Percentiles rank a stretch among this genome's conserved stretches.
These are phyloP conservation scores for Globisporangium irregulare DNA, from an alignment of 352 stramenopile species.

Conservation along the genomic window DNA sequence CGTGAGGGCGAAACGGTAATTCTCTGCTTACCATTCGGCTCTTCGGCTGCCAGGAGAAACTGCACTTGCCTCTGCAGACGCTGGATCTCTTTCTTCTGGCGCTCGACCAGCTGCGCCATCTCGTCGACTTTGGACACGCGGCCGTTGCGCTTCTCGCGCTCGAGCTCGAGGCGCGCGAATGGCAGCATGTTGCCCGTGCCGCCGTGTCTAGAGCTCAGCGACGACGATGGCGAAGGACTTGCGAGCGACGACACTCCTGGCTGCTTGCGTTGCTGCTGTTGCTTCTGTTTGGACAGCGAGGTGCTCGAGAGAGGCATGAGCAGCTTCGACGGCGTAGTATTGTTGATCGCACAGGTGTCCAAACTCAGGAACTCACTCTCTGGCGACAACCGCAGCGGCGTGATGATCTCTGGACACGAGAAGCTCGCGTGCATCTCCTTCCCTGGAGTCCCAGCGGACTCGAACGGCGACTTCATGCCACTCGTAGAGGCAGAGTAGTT, in stretches of 20 bases:
- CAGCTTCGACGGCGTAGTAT: slow-evolving; percentile 19
- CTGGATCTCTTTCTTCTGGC: slow-evolving; percentile 70
- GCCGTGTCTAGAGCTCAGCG: slow-evolving; percentile 13
- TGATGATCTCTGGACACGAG: slow-evolving; percentile 35
- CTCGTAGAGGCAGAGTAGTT: not conserved
- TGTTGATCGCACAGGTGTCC: slow-evolving; percentile 15
- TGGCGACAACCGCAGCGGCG: slow-evolving; percentile 18
- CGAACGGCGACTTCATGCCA: slow-evolving; percentile 15
- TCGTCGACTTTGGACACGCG: slow-evolving; percentile 35
- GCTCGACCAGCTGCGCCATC: slow-evolving; percentile 39
- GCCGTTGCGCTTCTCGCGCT: slow-evolving; percentile 26
- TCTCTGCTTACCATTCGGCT: slow-evolving; percentile 6
- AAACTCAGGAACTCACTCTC: slow-evolving; percentile 21
- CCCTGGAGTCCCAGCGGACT: not conserved
- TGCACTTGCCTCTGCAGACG: slow-evolving; percentile 65
- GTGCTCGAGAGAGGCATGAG: slow-evolving; percentile 24
- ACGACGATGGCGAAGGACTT: not conserved
- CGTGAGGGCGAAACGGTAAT: not conserved
- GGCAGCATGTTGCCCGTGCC: slow-evolving; percentile 30
- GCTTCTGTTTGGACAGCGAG: slow-evolving; percentile 34
- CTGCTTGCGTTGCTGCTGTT: slow-evolving; percentile 23
- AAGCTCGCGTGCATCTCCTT: slow-evolving; percentile 23
- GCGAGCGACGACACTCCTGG: not conserved
- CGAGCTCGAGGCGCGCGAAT: slow-evolving; percentile 45
- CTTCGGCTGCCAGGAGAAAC: slow-evolving; percentile 45